These are phyloP conservation scores for Neofusicoccum sp. DNA, from an alignment of 2,329 filamentous ascomycete species.

Conservation along the genomic window DNA sequence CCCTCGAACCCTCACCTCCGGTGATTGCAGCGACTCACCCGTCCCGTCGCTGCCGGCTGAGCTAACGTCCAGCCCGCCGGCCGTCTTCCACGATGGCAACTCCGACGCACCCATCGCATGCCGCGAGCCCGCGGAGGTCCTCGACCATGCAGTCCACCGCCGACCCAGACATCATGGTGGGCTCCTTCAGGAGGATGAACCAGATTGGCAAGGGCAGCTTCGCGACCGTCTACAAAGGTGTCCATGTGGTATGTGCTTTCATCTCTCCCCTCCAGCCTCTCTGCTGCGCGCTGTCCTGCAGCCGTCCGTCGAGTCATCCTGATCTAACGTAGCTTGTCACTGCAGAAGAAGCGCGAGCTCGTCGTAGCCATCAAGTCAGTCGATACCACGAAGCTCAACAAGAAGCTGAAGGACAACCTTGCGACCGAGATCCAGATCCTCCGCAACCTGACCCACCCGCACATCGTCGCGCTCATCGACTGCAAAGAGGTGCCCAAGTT, in stretches of 20 bases:
- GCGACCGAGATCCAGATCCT: slow-evolving; percentile 95
- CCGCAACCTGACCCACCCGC: slow-evolving; percentile 88
- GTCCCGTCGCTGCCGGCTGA: slow-evolving; percentile 12
- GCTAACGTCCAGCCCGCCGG: neutral
- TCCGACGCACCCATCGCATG: slow-evolving; percentile 11
- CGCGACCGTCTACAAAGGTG: slow-evolving; percentile 87
- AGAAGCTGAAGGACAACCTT: slow-evolving; percentile 94
- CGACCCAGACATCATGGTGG: slow-evolving; percentile 48
- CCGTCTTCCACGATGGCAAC: slow-evolving; percentile 12
- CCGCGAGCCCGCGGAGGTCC: slow-evolving; percentile 7
- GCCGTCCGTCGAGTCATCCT: slow-evolving; percentile 4
- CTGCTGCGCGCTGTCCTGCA: neutral
- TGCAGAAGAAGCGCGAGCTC: slow-evolving; percentile 71
- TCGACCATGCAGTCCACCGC: slow-evolving; percentile 14
- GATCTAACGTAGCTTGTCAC: slow-evolving; percentile 10
- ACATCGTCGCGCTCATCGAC: slow-evolving; percentile 94
- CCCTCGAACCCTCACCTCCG: slow-evolving; percentile 15
- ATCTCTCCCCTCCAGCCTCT: neutral
- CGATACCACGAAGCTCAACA: slow-evolving; percentile 83
- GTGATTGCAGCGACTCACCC: slow-evolving; percentile 16
- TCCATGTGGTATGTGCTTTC: slow-evolving; percentile 68
- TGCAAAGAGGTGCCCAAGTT: slow-evolving; percentile 83
- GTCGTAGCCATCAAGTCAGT: slow-evolving; percentile 98
- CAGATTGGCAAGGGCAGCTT: slow-evolving; percentile 98
- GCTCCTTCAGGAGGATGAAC: slow-evolving; percentile 76